These are phyloP conservation scores for Paraurostyla sp. DNA, from an alignment of 73 alveolate species.

Conservation along the genomic window DNA sequence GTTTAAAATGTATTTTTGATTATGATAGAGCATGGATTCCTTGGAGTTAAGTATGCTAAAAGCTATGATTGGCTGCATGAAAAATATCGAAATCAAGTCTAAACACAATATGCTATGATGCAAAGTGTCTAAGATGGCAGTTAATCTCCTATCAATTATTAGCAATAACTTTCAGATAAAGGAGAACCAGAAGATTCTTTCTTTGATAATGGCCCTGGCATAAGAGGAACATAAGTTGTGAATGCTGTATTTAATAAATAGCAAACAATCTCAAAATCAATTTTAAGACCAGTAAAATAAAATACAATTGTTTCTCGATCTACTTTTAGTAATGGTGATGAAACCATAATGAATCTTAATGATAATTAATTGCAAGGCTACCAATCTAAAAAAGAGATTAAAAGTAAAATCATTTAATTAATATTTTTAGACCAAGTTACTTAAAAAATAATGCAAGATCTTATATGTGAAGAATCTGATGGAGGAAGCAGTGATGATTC, in stretches of 20 bases:
- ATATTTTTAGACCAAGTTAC: background rate
- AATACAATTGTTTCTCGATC: no score
- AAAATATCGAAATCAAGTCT: background rate
- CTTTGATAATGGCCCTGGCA: no score
- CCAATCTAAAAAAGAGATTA: background rate
- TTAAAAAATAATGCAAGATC: background rate
- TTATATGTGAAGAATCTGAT: background rate
- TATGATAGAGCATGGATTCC: conserved; percentile 43
- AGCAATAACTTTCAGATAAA: no score
- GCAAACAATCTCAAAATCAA: no score
- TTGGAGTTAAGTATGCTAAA: background rate
- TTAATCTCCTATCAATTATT: background rate
- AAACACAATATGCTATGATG: background rate
- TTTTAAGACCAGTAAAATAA: no score
- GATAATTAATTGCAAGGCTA: background rate
- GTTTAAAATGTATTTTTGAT: conserved; percentile 16
- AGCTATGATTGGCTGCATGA: conserved; percentile 42
- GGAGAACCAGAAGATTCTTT: no score
- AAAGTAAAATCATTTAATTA: background rate
- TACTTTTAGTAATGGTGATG: background rate
- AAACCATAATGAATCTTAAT: background rate
- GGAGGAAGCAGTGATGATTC: no score
- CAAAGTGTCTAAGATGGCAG: background rate
- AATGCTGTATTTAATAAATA: no score
- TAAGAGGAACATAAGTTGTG: no score